Evolutionary conservation across 176 grass and related monocot species (phyloP), one percentile per base, ranked within the genome.

Genomic region (Aegilops longissima): DNA sequence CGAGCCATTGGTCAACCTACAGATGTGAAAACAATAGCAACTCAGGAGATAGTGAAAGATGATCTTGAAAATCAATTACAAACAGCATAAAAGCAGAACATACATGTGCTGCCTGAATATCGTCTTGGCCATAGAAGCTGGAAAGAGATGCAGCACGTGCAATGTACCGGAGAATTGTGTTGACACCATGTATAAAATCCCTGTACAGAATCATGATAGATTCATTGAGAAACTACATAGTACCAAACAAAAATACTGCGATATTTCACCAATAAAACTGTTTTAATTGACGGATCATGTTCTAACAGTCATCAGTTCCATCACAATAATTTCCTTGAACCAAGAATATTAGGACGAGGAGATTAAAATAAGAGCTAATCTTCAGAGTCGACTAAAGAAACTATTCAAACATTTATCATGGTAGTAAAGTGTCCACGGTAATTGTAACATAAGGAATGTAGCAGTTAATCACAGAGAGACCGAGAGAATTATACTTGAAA

Each of bases 1-100:
- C 92, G 3, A 98, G 88, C 90, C 96, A 98, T 82, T 98, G 87
- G 71, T 94, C 93, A 85, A 98, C 86, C 96, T 98, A 86, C 67
- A 88, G n/a, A 76, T 74, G 36, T 21, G 35, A 12, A 33, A 25
- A 82, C 12, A 88, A 35, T 14, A 92, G 14, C 24, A 88, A 35
- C 54, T 80, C 75, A 25, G 68, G 36, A 77, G 8, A 30, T 71
- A 23, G 11, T 25, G 51, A 58, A 40, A 58, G 5, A 16, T 18
- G 78, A 84, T 61, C 70, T 76, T 56, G 23, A 54, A 63, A 49
- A 17, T 78, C 67, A 31, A 40, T 62, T 78, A 35, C 17, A 29
- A 52, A 31, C 12, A 82, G 58, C n/a, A 73, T 14, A 80, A 40
- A 29, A 81, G n/a, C 12, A 79, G 44, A 51, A 84, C 66, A 29